Conservation (phyloP, 1,284 basidiomycete genomes). For the Sphagnurus paluster region DNA sequence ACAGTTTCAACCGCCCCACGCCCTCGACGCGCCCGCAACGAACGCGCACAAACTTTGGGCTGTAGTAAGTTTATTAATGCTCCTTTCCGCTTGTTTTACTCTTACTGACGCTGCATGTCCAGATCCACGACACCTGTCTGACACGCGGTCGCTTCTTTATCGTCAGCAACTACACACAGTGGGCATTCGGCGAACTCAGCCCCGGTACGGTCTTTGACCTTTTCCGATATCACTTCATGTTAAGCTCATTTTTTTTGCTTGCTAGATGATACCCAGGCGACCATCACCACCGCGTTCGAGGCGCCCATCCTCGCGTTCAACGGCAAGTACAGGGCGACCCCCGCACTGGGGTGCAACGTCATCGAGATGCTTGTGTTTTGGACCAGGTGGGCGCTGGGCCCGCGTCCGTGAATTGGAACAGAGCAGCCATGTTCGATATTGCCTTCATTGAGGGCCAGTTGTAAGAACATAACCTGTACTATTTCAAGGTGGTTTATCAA, state of each 20-base stretch:
- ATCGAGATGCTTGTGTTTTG: constrained; percentile 23
- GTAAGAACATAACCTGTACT: too few relatives aligned
- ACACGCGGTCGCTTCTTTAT: constrained; percentile 23
- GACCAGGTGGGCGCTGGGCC: constrained; percentile 9
- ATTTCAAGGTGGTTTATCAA: too few relatives aligned
- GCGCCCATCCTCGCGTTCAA: constrained; percentile 14
- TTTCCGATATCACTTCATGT: neutral
- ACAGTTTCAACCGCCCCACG: constrained; percentile 18
- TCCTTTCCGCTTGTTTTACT: neutral
- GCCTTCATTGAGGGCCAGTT: too few relatives aligned
- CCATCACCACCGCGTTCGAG: constrained; percentile 16
- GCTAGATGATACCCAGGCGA: constrained; percentile 10
- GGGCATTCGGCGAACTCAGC: constrained; percentile 25
- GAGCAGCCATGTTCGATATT: too few relatives aligned
- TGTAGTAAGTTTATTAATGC: constrained; percentile 17
- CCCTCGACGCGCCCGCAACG: constrained; percentile 15
- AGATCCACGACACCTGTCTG: constrained; percentile 25
- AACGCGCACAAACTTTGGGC: constrained; percentile 25
- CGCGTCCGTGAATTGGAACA: too few relatives aligned
- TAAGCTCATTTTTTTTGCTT: neutral
- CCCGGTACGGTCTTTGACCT: constrained; percentile 9
- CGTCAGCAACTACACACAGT: constrained; percentile 25
- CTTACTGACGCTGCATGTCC: neutral
- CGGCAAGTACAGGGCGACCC: constrained; percentile 4
- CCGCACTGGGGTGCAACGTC: constrained; percentile 14